Evolutionary conservation across 2,329 filamentous ascomycete species (phyloP), one percentile per base, ranked within the genome.

Genomic region (Ophiostoma novo-ulmi): DNA sequence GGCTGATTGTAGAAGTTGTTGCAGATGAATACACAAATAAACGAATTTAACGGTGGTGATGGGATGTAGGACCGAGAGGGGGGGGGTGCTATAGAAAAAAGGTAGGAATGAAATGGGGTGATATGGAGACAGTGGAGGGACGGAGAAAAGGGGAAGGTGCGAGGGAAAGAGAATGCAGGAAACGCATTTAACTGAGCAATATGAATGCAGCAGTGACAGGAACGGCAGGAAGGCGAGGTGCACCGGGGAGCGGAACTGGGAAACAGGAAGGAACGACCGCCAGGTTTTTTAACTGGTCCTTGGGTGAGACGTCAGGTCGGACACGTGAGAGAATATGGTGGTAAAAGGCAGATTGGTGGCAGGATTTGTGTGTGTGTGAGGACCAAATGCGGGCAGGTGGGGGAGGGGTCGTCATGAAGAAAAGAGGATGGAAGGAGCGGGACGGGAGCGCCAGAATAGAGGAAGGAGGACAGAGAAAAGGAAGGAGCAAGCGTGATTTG

Each of bases 361-460:
- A 65, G 35, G 38, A 20, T 38, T 31, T 20, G 39, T 26, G 38
- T 64, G 26, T 22, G 36, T 41, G 70, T 38, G 39, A 67, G 65
- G 38, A 22, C 63, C 52, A 70, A 65, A 55, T 69, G 71, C 70
- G 68, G 72, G 72, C 70, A 72, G 69, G 72, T 71, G 72, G 72
- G 72, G 72, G 71, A 72, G 73, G 71, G 71, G 71, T 71, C 38
- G 71, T 67, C 26, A 44, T 66, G 70, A 52, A 31, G n/a, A 70
- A 48, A 68, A 58, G 14, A 66, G 35, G 41, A 65, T 58, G 41
- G 31, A 69, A 69, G 36, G 35, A 22, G 36, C 64, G 38, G 38
- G 38, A 26, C 36, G 38, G 38, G 38, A 14, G 20, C 64, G 44
- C 58, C 35, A 35, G 36, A 44, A 38, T n/a, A 41, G 17, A 66